Evolutionary conservation across 75 land plant genomes (phyloP).

Genomic region (Selaginella tamariscina): DNA sequence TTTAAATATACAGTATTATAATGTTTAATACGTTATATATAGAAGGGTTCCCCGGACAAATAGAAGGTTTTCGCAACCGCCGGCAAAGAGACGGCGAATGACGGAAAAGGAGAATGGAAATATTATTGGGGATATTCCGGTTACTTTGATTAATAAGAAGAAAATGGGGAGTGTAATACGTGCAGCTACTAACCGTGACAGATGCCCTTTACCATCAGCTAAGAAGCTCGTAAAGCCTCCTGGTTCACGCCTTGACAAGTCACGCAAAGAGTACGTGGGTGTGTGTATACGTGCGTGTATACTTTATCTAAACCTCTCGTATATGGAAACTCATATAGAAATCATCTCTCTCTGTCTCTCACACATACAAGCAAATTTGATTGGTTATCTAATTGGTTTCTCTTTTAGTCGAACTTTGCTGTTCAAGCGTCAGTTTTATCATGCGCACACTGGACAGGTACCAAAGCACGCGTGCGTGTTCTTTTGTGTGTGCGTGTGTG

Average conservation of each 20-base stretch:
- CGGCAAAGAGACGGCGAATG: not conserved
- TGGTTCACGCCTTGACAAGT: not conserved
- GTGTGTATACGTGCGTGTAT: no score
- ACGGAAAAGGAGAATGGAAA: not conserved
- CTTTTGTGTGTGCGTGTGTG: not conserved
- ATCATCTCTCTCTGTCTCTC: no score
- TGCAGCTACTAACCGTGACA: not conserved
- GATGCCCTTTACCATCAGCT: not conserved
- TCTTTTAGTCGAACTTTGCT: slow-evolving; percentile 56
- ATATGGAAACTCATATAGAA: no score
- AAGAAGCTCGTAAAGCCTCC: not conserved
- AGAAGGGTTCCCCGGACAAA: not conserved
- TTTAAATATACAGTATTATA: no score
- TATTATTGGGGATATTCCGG: not conserved
- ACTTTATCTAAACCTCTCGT: no score
- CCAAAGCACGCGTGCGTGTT: not conserved
- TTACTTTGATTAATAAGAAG: no score
- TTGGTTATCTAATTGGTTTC: no score
- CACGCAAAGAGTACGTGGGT: not conserved
- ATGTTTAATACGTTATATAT: no score
- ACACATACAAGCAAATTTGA: no score
- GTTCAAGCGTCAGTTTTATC: slow-evolving; percentile 67
- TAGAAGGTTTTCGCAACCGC: not conserved
- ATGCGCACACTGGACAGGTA: slow-evolving; percentile 94
- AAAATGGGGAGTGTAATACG: not conserved